Percentiles rank a stretch among this genome's conserved stretches.
phyloP scores from a whole-genome alignment of 2,329 filamentous ascomycete genomes.

The Arthrinium puccinioides region DNA sequence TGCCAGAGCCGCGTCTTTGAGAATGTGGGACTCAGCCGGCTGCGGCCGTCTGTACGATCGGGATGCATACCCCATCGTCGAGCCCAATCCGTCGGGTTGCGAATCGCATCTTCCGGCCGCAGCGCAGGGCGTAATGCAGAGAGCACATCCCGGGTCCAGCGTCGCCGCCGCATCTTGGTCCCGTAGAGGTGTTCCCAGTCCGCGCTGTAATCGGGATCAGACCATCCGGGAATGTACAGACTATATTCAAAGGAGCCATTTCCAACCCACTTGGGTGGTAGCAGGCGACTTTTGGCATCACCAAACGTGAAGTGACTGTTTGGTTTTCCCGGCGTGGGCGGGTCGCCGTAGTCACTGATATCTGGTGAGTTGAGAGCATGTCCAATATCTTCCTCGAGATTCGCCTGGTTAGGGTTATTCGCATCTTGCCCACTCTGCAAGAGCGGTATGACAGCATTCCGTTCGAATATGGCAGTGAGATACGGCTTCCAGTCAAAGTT shows the following conservation, averaged over 20 bases:
- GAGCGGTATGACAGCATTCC: background rate
- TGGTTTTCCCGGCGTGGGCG: no score
- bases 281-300: no score
- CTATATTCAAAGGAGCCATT: conserved; percentile 9
- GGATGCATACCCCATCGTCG: conserved; percentile 18
- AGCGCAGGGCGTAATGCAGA: conserved; percentile 14
- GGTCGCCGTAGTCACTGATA: no score
- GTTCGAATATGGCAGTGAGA: background rate
- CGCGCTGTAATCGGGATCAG: conserved; percentile 13
- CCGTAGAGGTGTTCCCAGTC: background rate
- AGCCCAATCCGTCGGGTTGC: conserved; percentile 15
- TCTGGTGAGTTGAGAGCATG: no score
- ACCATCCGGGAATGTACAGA: conserved; percentile 17
- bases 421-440: no score
- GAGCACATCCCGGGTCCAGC: background rate
- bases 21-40: conserved; percentile 18
- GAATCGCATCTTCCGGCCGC: conserved; percentile 10
- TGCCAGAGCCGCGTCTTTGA: conserved; percentile 13
- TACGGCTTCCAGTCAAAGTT: background rate
- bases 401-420: no score
- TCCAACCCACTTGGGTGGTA: background rate
- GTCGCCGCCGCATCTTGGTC: conserved; percentile 2
- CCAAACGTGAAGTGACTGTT: no score
- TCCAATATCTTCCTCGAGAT: no score
- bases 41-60: conserved; percentile 16